Conservation (phyloP, 768 basidiomycete species). For the Scleroderma bovista region DNA sequence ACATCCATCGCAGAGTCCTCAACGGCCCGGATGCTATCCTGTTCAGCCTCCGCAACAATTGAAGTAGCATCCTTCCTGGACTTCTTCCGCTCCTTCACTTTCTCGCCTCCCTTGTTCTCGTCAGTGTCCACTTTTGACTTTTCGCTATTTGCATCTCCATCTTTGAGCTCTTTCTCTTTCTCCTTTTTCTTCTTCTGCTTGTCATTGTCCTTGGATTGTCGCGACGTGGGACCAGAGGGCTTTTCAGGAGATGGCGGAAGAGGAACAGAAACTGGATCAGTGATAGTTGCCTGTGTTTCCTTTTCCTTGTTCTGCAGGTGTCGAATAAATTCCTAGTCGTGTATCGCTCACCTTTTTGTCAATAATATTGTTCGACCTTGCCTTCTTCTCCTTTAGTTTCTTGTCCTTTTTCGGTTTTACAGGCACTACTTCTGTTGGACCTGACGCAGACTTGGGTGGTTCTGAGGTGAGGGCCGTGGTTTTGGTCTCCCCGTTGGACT, state of each 20-base stretch:
- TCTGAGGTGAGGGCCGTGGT: neutral
- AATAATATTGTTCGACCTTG: constrained; percentile 6
- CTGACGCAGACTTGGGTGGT: neutral
- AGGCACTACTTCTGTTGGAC: constrained; percentile 1
- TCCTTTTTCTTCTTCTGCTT: constrained; percentile 11
- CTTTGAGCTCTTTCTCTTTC: constrained; percentile 8
- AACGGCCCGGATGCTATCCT: neutral
- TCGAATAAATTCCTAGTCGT: neutral
- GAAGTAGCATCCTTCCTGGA: neutral
- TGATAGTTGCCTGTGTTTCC: neutral
- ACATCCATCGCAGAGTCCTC: constrained; percentile 17
- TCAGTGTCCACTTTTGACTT: constrained; percentile 3
- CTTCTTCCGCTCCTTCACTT: neutral
- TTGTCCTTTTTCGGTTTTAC: constrained; percentile 12
- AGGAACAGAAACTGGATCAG: neutral
- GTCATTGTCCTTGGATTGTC: constrained; percentile 6
- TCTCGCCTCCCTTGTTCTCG: constrained; percentile 6
- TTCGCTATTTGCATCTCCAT: constrained; percentile 1
- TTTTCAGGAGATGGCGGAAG: neutral
- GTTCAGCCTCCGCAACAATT: neutral
- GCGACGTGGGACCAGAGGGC: neutral
- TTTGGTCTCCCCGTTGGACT: neutral
- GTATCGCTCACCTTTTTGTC: constrained; percentile 12
- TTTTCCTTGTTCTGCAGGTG: neutral
- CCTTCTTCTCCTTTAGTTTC: constrained; percentile 16